Percentiles rank a stretch among this genome's conserved stretches.
These are phyloP conservation scores for Aspergillus panamensis DNA, from an alignment of 495 filamentous ascomycete genomes.

Conservation along the genomic window DNA sequence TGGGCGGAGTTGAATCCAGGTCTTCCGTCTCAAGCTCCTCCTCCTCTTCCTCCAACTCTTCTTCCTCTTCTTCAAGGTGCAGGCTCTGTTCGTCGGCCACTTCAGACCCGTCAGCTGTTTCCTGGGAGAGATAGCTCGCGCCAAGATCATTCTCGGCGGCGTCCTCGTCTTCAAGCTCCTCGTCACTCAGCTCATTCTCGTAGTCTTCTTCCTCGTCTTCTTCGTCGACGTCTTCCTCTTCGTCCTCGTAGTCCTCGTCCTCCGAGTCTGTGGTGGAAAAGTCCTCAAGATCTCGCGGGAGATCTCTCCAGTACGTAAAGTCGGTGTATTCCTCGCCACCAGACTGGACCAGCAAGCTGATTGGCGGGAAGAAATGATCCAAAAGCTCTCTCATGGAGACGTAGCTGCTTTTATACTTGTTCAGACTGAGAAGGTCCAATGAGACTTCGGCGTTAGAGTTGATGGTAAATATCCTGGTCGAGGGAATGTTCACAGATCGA, in stretches of 20 bases:
- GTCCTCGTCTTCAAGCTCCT: conserved; percentile 43
- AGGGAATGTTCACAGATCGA: conserved; percentile 89
- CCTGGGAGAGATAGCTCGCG: conserved; percentile 59
- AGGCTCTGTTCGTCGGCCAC: conserved; percentile 40
- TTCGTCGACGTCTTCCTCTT: conserved; percentile 37
- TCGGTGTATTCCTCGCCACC: conserved; percentile 86
- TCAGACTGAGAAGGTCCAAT: conserved; percentile 84
- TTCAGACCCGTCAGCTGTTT: conserved; percentile 50
- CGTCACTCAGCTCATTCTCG: conserved; percentile 38
- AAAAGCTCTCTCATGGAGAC: conserved; percentile 93
- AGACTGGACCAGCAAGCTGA: conserved; percentile 68
- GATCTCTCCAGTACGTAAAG: conserved; percentile 83
- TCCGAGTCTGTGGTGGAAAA: conserved; percentile 75
- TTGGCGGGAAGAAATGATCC: conserved; percentile 93
- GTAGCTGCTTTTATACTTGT: conserved; percentile 95
- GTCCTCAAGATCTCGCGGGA: conserved; percentile 68
- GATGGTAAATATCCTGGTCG: conserved; percentile 95
- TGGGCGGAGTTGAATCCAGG: conserved; percentile 8
- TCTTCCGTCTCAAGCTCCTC: conserved; percentile 16
- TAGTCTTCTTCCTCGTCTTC: conserved; percentile 42
- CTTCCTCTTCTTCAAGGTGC: conserved; percentile 16
- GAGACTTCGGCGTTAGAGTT: conserved; percentile 97
- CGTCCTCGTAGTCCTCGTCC: conserved; percentile 37
- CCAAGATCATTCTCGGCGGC: conserved; percentile 45
- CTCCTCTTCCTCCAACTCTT: conserved; percentile 5